Evolutionary conservation across 768 basidiomycete species (phyloP), one percentile per base, ranked within the genome.

Genomic region (Tubosaeta sp.): DNA sequence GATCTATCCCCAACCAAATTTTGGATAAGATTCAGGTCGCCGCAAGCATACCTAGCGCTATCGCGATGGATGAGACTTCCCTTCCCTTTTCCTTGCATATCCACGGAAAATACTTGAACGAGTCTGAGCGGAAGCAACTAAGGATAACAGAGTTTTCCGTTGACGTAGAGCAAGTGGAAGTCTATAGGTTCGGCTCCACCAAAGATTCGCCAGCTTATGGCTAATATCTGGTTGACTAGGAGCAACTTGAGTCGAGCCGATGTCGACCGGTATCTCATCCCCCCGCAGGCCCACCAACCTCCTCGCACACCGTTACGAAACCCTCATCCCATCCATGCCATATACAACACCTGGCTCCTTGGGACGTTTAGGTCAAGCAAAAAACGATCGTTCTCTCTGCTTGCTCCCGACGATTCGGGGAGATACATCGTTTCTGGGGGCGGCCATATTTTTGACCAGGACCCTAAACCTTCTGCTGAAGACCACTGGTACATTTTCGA

Each of bases 11-110:
- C 4, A 9, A 64, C 9, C 74, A 81, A 6, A 56, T 88, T 11
- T 61, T 90, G 12, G 76, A 78, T 6, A 82, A 82, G 53, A 72
- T 92, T 19, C 78, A 86, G 50, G 74, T 89, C 45, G 64, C 86
- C 22, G 81, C 79, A 3, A 80, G 82, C 16, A 73, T 86, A 4
- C 86, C 90, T 0, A 74, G 78, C 19, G 71, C 75, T 51, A 60
- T 79, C 22, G 68, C 79, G 41, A 65, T 81, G 48, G 64, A 76
- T 12, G 76, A 74, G n/a, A 64, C 66, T 25, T 59, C 56, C 3
- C 48, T 91, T 25, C 78, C 84, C 0, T 69, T 91, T 44, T 68
- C 75, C 12, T 55, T 92, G 27, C 79, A 84, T 30, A 60, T 92
- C 40, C 79, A 84, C 19, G 78, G 82, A 13, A 73, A 78, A 46